Conservation (phyloP, 768 basidiomycete genomes). For the Stropharia rugosoannulata region DNA sequence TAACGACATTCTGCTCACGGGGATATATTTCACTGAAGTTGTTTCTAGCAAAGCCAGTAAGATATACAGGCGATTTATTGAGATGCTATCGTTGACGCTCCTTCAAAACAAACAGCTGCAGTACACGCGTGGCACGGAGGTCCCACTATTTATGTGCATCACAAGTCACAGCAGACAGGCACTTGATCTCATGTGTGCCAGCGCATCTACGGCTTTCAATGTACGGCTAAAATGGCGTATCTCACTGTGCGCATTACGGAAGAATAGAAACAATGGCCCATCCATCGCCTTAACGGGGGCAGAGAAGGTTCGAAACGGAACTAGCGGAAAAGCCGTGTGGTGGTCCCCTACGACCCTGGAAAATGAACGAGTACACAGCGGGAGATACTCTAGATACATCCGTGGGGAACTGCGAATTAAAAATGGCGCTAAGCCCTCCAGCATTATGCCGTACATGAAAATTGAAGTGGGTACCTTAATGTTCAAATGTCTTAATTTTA, state of each 20-base stretch:
- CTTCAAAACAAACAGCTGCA: neutral
- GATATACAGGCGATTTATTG: constrained; percentile 1
- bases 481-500: neutral
- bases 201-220: neutral
- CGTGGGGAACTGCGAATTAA: neutral
- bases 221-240: neutral
- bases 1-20: neutral
- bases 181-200: neutral
- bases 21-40: constrained; percentile 22
- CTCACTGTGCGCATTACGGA: neutral
- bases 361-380: neutral
- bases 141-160: neutral
- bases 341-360: neutral
- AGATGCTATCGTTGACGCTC: neutral
- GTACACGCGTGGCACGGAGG: neutral
- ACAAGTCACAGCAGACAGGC: neutral
- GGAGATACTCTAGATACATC: neutral
- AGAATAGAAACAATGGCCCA: neutral
- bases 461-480: neutral
- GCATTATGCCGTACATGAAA: neutral
- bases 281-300: neutral
- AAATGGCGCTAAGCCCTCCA: neutral
- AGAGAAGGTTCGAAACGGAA: neutral
- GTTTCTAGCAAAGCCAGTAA: constrained; percentile 39
- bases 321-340: neutral